These are phyloP conservation scores for Vanderwaltozyma yarrowii DNA, from an alignment of 805 yeast genomes.

Conservation along the genomic window DNA sequence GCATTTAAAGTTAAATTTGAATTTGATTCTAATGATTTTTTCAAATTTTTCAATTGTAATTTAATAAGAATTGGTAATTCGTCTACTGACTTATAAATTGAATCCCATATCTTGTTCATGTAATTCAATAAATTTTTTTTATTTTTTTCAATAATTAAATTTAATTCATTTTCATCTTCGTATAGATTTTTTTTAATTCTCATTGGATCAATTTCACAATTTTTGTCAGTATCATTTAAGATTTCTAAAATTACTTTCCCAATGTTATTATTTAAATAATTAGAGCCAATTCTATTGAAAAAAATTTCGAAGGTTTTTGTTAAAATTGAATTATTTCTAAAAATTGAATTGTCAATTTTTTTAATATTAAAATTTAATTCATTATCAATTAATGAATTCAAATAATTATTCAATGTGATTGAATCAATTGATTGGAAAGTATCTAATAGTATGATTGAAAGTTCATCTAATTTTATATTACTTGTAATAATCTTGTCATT, in stretches of 20 bases:
- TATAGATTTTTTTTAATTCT: conserved; percentile 33
- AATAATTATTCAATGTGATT: neutral
- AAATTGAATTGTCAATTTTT: conserved; percentile 47
- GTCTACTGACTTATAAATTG: conserved; percentile 54
- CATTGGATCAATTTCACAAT: conserved; percentile 79
- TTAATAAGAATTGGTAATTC: conserved; percentile 66
- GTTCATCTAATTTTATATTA: conserved; percentile 35
- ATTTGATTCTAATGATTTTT: too few relatives aligned
- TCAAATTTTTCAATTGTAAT: conserved; percentile 48
- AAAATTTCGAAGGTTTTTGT: conserved; percentile 74
- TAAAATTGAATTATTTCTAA: conserved; percentile 77
- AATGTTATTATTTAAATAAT: conserved; percentile 61
- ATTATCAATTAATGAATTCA: conserved; percentile 38
- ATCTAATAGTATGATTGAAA: conserved; percentile 53
- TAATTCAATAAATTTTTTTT: conserved; percentile 39
- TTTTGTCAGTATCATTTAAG: conserved; percentile 37
- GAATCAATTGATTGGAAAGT: conserved; percentile 60
- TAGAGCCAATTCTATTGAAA: conserved; percentile 67
- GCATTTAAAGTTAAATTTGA: too few relatives aligned
- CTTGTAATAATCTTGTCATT: neutral
- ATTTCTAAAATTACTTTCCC: conserved; percentile 56
- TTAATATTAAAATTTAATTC: conserved; percentile 38
- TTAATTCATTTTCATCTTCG: conserved; percentile 18
- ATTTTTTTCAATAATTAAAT: too few relatives aligned
- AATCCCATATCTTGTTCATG: conserved; percentile 53